Percentiles rank a stretch among this genome's conserved stretches.
phyloP scores from a whole-genome alignment of 2,329 filamentous ascomycete species.

The Aspergillus flavus region DNA sequence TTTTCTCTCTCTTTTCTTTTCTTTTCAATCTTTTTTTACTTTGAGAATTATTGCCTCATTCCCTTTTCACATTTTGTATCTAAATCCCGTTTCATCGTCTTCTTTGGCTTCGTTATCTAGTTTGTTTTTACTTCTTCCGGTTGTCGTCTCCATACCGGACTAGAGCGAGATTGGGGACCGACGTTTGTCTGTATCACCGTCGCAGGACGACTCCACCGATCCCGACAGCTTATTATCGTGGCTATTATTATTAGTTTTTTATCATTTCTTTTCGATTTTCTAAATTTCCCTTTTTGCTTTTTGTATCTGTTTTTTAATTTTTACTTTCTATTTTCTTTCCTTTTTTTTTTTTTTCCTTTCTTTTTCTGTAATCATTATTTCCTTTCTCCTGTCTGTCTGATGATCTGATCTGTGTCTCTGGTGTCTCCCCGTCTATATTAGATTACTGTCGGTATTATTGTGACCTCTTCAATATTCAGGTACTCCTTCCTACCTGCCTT shows the following conservation, averaged over 20 bases:
- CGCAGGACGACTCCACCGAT: slow-evolving; percentile 1
- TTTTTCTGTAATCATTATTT: neutral
- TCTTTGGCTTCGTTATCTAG: neutral
- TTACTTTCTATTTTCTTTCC: neutral
- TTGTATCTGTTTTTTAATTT: slow-evolving; percentile 1
- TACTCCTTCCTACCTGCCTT: neutral
- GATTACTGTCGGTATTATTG: neutral
- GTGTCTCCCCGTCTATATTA: neutral
- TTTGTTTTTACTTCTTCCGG: neutral
- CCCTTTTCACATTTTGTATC: neutral
- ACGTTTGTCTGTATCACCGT: slow-evolving; percentile 6
- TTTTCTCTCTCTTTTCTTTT: neutral
- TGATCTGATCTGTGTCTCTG: neutral
- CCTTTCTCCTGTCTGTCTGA: neutral
- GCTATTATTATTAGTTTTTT: neutral
- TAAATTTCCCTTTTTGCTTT: neutral
- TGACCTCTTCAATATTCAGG: neutral
- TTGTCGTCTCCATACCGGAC: neutral
- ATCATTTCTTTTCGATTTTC: too few species aligned
- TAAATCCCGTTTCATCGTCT: neutral
- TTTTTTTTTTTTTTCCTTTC: neutral
- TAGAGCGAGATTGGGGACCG: neutral
- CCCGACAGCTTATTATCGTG: slow-evolving; percentile 5
- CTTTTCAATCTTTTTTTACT: neutral
- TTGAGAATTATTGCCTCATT: neutral